Evolutionary conservation across 331 rosid genomes (phyloP).

Genomic region (Quercus tomentella): DNA sequence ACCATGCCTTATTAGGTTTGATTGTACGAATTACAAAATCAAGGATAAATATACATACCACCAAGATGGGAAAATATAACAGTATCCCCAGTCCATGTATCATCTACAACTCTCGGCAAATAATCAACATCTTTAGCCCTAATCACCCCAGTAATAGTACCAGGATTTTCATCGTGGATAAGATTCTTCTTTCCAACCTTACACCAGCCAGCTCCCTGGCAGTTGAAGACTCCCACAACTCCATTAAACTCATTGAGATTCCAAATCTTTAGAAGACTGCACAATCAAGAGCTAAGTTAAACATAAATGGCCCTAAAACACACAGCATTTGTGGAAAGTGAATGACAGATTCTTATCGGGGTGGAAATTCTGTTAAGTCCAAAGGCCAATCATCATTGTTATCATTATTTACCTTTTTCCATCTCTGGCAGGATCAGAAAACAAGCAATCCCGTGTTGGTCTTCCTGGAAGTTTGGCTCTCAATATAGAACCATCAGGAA

Average conservation of each 20-base stretch:
- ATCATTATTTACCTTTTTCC: constrained; percentile 56
- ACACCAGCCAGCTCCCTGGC: constrained; percentile 99
- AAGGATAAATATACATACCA: constrained; percentile 45
- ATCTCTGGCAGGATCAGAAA: constrained; percentile 92
- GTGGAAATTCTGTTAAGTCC: too few species aligned
- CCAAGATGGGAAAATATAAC: constrained; percentile 65
- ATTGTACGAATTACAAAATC: not conserved
- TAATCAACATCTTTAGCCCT: constrained; percentile 74
- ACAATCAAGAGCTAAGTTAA: constrained; percentile 5
- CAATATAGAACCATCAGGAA: constrained; percentile 82
- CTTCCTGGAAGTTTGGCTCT: constrained; percentile 92
- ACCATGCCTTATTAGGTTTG: not conserved
- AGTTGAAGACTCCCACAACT: constrained; percentile 81
- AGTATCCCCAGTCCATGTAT: constrained; percentile 69
- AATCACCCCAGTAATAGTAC: constrained; percentile 49
- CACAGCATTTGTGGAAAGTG: not conserved
- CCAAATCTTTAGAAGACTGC: constrained; percentile 88
- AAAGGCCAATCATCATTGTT: too few species aligned
- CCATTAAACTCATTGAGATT: constrained; percentile 68
- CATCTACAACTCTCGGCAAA: constrained; percentile 49
- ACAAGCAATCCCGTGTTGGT: constrained; percentile 89
- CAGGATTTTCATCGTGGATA: constrained; percentile 63
- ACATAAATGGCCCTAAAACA: not conserved
- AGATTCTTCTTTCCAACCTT: constrained; percentile 70
- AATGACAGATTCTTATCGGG: not conserved